phyloP scores from a whole-genome alignment of 495 filamentous ascomycete species.

The Delitschia confertaspora region DNA sequence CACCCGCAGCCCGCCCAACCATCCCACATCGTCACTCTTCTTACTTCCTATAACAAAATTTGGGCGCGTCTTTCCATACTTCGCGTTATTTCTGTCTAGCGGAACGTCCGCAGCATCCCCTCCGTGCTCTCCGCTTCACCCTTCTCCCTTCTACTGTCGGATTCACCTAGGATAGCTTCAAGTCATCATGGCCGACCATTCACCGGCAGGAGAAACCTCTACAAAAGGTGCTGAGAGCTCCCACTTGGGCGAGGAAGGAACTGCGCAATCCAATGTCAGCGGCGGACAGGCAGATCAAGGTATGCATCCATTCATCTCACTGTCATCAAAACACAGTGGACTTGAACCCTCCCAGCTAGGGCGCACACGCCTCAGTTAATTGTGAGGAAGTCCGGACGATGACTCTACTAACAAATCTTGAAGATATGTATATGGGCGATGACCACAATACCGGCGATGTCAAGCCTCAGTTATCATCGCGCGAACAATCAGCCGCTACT shows the following conservation, averaged over 20 bases:
- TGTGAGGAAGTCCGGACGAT: too few relatives aligned
- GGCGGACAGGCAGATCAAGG: constrained; percentile 15
- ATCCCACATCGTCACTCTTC: constrained; percentile 8
- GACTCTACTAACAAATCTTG: too few relatives aligned
- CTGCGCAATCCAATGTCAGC: constrained; percentile 1
- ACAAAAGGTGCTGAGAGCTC: constrained; percentile 8
- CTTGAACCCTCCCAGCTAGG: neutral
- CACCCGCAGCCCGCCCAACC: constrained; percentile 5
- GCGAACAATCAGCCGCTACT: constrained; percentile 42
- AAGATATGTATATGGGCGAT: constrained; percentile 45
- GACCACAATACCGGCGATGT: constrained; percentile 18
- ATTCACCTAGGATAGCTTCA: neutral
- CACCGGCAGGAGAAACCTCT: constrained; percentile 6
- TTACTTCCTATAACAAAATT: neutral
- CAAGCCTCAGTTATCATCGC: constrained; percentile 34
- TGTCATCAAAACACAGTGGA: constrained; percentile 1
- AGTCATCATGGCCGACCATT: constrained; percentile 18
- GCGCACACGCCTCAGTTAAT: too few relatives aligned
- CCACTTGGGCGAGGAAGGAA: constrained; percentile 15
- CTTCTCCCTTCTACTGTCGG: neutral
- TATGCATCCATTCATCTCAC: constrained; percentile 6
- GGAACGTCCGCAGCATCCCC: too few relatives aligned
- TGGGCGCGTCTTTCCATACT: neutral
- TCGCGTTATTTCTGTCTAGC: neutral
- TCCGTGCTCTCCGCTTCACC: constrained; percentile 4